These are phyloP conservation scores for Leccinum obscurum DNA, from an alignment of 768 basidiomycete species.

Conservation along the genomic window DNA sequence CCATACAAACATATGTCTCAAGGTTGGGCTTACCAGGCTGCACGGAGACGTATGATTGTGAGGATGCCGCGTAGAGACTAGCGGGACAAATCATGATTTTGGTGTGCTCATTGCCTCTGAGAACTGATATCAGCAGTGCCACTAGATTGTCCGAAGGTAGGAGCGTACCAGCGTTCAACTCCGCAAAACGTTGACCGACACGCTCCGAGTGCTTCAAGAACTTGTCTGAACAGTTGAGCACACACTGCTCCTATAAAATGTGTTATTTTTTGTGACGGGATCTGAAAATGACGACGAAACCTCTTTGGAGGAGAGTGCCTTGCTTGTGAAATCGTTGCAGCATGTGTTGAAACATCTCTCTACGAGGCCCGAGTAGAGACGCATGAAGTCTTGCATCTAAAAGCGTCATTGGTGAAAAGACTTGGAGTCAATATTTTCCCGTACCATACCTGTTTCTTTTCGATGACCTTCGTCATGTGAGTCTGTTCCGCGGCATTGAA, in stretches of 20 bases:
- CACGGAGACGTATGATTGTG: neutral
- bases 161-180: conserved; percentile 85
- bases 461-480: conserved; percentile 93
- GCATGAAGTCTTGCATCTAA: conserved; percentile 98
- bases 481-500: conserved; percentile 92
- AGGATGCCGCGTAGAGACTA: neutral
- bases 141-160: neutral
- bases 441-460: conserved; percentile 89
- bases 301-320: conserved; percentile 91
- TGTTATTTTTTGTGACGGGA: conserved; percentile 10
- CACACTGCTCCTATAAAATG: conserved; percentile 74
- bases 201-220: conserved; percentile 96
- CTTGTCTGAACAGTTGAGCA: conserved; percentile 94
- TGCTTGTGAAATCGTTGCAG: conserved; percentile 96
- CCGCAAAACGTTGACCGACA: conserved; percentile 89
- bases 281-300: conserved; percentile 37
- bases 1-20: conserved; percentile 15
- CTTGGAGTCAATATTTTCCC: conserved; percentile 10
- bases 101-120: conserved; percentile 34
- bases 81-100: conserved; percentile 27
- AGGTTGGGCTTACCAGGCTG: conserved; percentile 14
- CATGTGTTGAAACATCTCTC: conserved; percentile 96
- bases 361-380: conserved; percentile 90
- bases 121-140: conserved; percentile 1
- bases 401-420: neutral